Base-by-base conservation (phyloP, 495 filamentous ascomycete genomes). In the Lophiotrema nucula region DNA sequence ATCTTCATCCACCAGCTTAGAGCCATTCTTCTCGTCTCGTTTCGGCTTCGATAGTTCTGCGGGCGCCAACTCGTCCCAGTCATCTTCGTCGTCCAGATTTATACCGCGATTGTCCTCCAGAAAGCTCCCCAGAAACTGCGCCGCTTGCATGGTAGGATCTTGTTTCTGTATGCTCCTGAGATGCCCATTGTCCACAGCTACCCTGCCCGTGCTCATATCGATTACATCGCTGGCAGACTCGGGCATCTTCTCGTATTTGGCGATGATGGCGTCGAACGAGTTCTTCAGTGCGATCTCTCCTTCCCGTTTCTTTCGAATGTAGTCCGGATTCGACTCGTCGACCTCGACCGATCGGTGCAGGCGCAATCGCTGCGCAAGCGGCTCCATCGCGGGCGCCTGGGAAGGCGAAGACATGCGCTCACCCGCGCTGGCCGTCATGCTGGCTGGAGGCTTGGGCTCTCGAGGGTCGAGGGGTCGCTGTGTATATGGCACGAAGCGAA, bases 131-230 rank as follows among this genome's bases (percentile, higher is more conserved):
- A 70, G 27, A 21, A 70, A 59, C 13, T 56, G 52, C 6, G 41
- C 46, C 13, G 64, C 53, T 44, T 56, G 19, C 6, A 39, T 22
- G 18, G 55, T 27, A 4, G 65, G 56, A 4, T 28, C 50, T 25
- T 69, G 61, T 33, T 69, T 51, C 19, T 38, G 48, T 58, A 72
- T 67, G 16, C 57, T 44, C 45, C 47, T 28, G 11, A 95, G 66
- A 74, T 97, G 92, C 2, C 93, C 92, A 77, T 95, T 92, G 69
- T 97, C 78, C 27, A 96, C 85, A 13, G 92, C 78, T 24, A 98
- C 84, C 41, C 88, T 74, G 19, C 88, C 89, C 0, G 87, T 93
- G 53, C 76, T 72, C 21, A 90, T 71, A 72, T 93, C 88, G 61
- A 95, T 87, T 71, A 90, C 88, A 65, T 93, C 90, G 15, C 84